A percentile compares a stretch with the other conserved stretches of the same genome.
Evolutionary conservation across 495 filamentous ascomycete genomes (phyloP).

Genomic region (Trichoderma reesei): DNA sequence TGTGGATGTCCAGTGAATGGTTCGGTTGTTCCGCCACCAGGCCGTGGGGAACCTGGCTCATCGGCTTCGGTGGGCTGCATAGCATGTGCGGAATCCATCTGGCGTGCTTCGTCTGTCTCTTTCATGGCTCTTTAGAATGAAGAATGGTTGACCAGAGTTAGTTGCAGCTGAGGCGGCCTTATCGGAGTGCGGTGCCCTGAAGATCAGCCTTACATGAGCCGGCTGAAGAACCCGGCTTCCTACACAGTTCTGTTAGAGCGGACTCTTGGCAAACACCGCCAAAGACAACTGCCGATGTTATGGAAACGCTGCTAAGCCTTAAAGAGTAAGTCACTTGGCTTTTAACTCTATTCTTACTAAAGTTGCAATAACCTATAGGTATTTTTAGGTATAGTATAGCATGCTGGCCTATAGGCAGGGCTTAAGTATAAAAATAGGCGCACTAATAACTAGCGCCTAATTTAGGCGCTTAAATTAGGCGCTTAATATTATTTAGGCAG

Average conservation of each 20-base stretch:
- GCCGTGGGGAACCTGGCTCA: not conserved
- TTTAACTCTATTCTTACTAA: no score
- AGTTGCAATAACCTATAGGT: no score
- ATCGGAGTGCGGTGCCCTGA: not conserved
- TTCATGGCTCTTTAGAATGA: not conserved
- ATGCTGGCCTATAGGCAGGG: no score
- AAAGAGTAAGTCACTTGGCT: no score
- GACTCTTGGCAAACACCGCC: not conserved
- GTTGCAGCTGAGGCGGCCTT: not conserved
- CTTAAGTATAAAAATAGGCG: no score
- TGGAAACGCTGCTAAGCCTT: not conserved
- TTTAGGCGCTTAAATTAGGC: no score
- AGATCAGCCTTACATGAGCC: no score
- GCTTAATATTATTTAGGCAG: no score
- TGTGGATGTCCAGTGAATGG: constrained; percentile 21
- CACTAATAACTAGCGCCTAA: no score
- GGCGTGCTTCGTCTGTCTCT: not conserved
- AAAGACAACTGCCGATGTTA: not conserved
- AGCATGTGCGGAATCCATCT: not conserved
- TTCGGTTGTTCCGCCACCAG: not conserved
- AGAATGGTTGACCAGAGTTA: not conserved
- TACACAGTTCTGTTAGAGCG: not conserved
- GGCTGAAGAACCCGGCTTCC: no score
- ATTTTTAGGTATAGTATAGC: no score
- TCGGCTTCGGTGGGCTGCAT: not conserved